Conservation (phyloP, 805 yeast species). For the Candida palmyrensis region DNA sequence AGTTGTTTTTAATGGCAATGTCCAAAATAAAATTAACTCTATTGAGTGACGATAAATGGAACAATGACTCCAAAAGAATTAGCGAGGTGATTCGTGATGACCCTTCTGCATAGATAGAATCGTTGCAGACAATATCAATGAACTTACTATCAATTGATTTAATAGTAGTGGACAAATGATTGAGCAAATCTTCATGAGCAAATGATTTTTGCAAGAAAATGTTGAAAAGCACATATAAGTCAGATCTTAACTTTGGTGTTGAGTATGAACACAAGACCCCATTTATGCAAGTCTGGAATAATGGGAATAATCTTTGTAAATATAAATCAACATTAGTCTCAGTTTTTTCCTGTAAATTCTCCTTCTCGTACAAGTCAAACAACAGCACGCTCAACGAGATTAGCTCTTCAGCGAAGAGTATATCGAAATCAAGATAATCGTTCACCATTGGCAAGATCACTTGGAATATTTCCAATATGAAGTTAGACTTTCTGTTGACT, state of each 20-base stretch:
- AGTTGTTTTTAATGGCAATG: conserved; percentile 57
- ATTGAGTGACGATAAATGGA: conserved; percentile 48
- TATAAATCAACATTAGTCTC: conserved; percentile 15
- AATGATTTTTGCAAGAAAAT: conserved; percentile 54
- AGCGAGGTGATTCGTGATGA: conserved; percentile 70
- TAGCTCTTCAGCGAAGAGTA: conserved; percentile 66
- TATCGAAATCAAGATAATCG: conserved; percentile 64
- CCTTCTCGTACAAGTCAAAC: conserved; percentile 52
- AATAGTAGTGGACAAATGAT: conserved; percentile 49
- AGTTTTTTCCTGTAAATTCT: conserved; percentile 10
- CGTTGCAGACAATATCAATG: conserved; percentile 64
- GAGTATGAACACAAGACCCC: conserved; percentile 72
- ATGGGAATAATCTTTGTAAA: conserved; percentile 53
- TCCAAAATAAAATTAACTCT: conserved; percentile 55
- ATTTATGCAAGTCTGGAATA: conserved; percentile 68
- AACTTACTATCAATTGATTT: conserved; percentile 56
- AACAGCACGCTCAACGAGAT: conserved; percentile 71
- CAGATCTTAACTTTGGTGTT: conserved; percentile 65
- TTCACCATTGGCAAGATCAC: conserved; percentile 69
- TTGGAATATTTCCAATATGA: conserved; percentile 75
- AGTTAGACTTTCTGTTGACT: conserved; percentile 44
- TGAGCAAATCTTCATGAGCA: conserved; percentile 34
- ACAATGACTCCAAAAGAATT: conserved; percentile 63
- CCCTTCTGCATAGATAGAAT: conserved; percentile 77
- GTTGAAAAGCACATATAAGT: conserved; percentile 69